phyloP scores from a whole-genome alignment of 345 rosid genomes.

The Citrus cavaleriei region DNA sequence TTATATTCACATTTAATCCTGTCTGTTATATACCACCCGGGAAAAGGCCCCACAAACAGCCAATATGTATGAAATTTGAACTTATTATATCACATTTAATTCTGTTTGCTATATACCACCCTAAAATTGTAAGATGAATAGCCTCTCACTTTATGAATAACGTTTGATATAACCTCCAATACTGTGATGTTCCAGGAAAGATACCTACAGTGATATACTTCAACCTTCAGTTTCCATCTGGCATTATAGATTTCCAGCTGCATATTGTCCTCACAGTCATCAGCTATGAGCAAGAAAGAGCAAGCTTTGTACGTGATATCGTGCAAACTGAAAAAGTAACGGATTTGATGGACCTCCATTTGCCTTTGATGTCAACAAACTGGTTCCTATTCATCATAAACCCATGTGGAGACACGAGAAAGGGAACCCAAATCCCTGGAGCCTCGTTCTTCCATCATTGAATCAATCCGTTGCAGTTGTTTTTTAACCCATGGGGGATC shows the following conservation, averaged over 20 bases:
- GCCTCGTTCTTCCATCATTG: conserved; percentile 29
- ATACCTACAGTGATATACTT: no score
- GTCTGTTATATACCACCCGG: no score
- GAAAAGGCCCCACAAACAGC: background rate
- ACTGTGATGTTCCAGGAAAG: background rate
- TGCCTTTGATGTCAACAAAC: background rate
- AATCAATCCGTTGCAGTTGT: conserved; percentile 58
- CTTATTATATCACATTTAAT: background rate
- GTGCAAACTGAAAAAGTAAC: background rate
- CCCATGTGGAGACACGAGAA: conserved; percentile 37
- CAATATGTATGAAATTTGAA: background rate
- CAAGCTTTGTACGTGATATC: background rate
- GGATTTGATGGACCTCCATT: background rate
- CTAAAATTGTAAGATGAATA: background rate
- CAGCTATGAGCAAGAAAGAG: background rate
- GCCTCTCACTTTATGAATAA: background rate
- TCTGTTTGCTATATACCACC: no score
- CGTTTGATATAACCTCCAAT: background rate
- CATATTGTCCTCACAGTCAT: background rate
- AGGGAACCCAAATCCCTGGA: conserved; percentile 14
- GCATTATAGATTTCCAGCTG: background rate
- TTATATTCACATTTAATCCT: background rate
- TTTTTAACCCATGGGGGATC: conserved; percentile 66
- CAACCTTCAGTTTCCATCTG: no score
- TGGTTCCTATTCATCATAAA: conserved; percentile 32